These are phyloP conservation scores for Colletotrichum filicis DNA, from an alignment of 2,329 filamentous ascomycete species.

Conservation along the genomic window DNA sequence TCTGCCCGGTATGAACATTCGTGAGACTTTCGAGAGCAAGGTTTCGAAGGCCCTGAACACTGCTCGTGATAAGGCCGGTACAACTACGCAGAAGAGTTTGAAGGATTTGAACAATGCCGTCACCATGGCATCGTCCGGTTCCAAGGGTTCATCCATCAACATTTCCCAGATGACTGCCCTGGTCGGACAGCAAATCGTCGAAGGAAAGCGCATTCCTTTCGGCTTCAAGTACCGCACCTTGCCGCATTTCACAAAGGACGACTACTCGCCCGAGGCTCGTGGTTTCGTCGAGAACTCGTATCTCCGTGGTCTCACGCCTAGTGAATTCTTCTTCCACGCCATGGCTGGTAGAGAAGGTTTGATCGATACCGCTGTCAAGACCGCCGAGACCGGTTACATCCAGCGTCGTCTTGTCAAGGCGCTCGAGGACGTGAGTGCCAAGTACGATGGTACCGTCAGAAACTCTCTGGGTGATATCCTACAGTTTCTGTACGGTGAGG, in stretches of 20 bases:
- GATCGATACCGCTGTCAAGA: slow-evolving; percentile 99
- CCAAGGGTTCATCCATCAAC: slow-evolving; percentile 99
- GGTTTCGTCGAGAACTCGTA: slow-evolving; percentile 99
- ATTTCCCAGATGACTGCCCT: slow-evolving; percentile 99
- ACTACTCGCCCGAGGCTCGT: slow-evolving; percentile 96
- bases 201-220: slow-evolving; percentile 98
- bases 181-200: slow-evolving; percentile 97
- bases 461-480: slow-evolving; percentile 97
- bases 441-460: slow-evolving; percentile 96
- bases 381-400: slow-evolving; percentile 98
- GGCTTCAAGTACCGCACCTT: slow-evolving; percentile 98
- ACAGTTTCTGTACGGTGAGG: slow-evolving; percentile 97
- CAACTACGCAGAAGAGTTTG: slow-evolving; percentile 87
- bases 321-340: slow-evolving; percentile 99
- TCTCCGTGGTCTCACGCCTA: slow-evolving; percentile 91
- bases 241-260: slow-evolving; percentile 98
- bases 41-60: slow-evolving; percentile 94
- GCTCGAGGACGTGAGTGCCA: slow-evolving; percentile 95
- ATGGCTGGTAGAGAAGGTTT: slow-evolving; percentile 99
- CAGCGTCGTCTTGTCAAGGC: slow-evolving; percentile 98
- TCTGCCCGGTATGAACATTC: slow-evolving; percentile 97
- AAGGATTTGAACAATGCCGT: slow-evolving; percentile 98
- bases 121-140: slow-evolving; percentile 95
- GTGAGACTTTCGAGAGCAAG: slow-evolving; percentile 97
- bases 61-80: slow-evolving; percentile 96